These are phyloP conservation scores for Vitis cinerea DNA, from an alignment of 164 flowering plant genomes.

Conservation along the genomic window DNA sequence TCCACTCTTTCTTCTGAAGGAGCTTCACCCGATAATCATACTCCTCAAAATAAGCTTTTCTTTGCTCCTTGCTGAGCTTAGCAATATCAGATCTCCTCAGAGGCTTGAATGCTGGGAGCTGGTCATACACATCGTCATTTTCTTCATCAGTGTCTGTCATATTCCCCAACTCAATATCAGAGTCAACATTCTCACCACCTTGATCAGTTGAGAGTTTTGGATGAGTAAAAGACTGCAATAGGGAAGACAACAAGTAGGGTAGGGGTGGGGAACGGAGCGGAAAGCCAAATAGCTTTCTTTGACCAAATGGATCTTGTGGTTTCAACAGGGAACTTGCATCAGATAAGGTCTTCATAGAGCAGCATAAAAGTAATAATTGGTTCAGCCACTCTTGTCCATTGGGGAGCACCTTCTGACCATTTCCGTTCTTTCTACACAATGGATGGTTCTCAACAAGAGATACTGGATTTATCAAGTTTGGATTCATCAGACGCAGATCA, in stretches of 20 bases:
- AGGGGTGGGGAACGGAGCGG: constrained; percentile 58
- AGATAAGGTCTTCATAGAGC: constrained; percentile 65
- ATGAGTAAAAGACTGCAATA: constrained; percentile 70
- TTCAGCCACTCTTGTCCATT: constrained; percentile 70
- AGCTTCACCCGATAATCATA: constrained; percentile 92
- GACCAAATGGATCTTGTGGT: constrained; percentile 52
- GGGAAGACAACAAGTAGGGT: constrained; percentile 59
- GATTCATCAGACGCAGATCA: constrained; percentile 55
- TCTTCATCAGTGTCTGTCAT: constrained; percentile 84
- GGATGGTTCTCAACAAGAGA: constrained; percentile 80
- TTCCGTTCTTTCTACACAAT: constrained; percentile 50
- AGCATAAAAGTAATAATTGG: constrained; percentile 60
- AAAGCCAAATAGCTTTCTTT: constrained; percentile 57
- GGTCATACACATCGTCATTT: constrained; percentile 89
- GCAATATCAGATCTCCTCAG: constrained; percentile 69
- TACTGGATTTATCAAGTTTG: constrained; percentile 59
- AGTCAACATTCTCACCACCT: constrained; percentile 76
- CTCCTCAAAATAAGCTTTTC: constrained; percentile 88
- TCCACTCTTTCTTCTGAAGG: constrained; percentile 91
- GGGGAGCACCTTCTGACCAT: constrained; percentile 58
- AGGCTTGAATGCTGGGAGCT: constrained; percentile 95
- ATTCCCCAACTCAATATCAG: constrained; percentile 78
- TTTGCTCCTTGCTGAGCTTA: constrained; percentile 83
- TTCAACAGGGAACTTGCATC: constrained; percentile 56
- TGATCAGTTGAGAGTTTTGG: constrained; percentile 77